These are phyloP conservation scores for Lactarius quietus DNA, from an alignment of 768 basidiomycete genomes.

Conservation along the genomic window DNA sequence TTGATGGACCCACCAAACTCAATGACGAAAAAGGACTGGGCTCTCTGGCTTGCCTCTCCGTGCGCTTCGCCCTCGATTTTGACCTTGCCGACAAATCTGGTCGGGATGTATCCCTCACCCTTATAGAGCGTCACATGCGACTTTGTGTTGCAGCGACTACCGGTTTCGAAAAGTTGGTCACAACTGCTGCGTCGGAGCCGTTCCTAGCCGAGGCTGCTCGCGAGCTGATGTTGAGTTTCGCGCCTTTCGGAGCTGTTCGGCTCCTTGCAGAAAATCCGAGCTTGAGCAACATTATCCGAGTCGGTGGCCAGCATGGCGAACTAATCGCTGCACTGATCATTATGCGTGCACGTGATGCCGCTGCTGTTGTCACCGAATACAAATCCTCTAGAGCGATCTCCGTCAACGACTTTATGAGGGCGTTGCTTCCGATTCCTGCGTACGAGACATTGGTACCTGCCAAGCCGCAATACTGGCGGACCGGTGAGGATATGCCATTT, in stretches of 20 bases:
- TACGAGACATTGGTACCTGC: background rate
- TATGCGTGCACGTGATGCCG: background rate
- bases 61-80: background rate
- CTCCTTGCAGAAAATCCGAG: background rate
- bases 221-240: background rate
- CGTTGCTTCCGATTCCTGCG: background rate
- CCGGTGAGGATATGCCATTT: background rate
- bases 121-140: background rate
- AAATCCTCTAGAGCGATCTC: background rate
- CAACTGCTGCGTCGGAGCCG: background rate
- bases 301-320: background rate
- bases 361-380: background rate
- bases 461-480: background rate
- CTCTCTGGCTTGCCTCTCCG: background rate
- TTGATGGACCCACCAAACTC: background rate
- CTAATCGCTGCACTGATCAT: background rate
- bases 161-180: background rate
- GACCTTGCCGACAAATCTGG: background rate
- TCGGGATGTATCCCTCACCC: background rate
- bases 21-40: background rate
- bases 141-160: background rate
- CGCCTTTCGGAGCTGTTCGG: background rate
- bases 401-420: background rate
- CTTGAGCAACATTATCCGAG: background rate
- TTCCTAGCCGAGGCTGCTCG: background rate